Evolutionary conservation across 805 yeast species (phyloP).

Genomic region (Wickerhamomyces queroliae): DNA sequence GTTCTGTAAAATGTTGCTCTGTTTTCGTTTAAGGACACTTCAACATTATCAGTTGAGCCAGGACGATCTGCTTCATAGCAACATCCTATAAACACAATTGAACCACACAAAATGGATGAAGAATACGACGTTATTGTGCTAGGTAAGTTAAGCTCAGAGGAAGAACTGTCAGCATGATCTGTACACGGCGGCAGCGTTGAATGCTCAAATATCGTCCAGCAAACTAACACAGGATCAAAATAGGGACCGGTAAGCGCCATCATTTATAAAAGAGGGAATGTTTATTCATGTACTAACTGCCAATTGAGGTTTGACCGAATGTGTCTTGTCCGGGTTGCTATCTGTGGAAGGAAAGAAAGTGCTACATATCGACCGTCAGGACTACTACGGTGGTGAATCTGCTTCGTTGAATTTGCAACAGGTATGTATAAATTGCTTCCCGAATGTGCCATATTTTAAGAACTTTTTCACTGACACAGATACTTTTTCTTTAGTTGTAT

Average conservation of each 20-base stretch:
- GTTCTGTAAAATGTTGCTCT: background rate
- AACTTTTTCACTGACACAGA: constrained; percentile 7
- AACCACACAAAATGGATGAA: constrained; percentile 65
- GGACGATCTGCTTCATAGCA: background rate
- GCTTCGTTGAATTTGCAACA: constrained; percentile 75
- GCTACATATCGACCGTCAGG: constrained; percentile 92
- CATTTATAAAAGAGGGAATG: constrained; percentile 4
- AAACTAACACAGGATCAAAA: background rate
- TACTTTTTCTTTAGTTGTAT: constrained; percentile 44
- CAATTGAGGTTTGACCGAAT: constrained; percentile 81
- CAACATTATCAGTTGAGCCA: background rate
- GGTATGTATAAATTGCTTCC: constrained; percentile 14
- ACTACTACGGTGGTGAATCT: constrained; percentile 89
- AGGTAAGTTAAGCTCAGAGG: constrained; percentile 39
- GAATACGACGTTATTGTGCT: constrained; percentile 94
- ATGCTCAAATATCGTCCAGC: background rate
- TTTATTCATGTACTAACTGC: background rate
- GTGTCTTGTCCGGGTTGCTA: constrained; percentile 86
- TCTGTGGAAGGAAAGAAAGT: constrained; percentile 99
- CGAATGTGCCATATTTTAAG: background rate
- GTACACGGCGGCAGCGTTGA: background rate
- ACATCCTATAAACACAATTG: background rate
- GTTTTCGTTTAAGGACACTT: background rate
- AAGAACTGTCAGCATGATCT: background rate
- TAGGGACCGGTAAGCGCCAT: constrained; percentile 26